phyloP scores from a whole-genome alignment of 805 yeast genomes.

The Hanseniaspora mollemarum region DNA sequence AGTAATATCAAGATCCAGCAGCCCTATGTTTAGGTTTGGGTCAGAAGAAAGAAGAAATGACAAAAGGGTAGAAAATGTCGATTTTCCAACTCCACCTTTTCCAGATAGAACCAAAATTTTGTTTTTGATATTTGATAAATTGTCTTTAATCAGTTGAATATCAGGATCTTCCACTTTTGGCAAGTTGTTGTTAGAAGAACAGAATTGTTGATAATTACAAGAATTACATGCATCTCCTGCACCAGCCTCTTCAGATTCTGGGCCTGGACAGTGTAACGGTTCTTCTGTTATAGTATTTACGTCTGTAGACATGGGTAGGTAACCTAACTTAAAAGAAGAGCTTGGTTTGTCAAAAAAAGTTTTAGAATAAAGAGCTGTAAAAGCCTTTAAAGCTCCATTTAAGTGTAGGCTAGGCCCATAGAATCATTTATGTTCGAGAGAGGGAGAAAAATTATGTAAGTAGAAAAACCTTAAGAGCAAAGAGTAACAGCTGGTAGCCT shows the following conservation, averaged over 20 bases:
- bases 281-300: constrained; percentile 47
- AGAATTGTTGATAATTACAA: constrained; percentile 85
- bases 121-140: constrained; percentile 57
- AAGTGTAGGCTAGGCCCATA: too few species aligned
- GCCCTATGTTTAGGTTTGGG: constrained; percentile 75
- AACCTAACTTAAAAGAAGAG: too few species aligned
- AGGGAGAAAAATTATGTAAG: too few species aligned
- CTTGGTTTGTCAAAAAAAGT: too few species aligned
- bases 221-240: constrained; percentile 87
- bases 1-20: constrained; percentile 94
- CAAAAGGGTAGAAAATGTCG: constrained; percentile 91
- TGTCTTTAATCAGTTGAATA: constrained; percentile 57
- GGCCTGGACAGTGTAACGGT: constrained; percentile 98
- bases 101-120: constrained; percentile 75
- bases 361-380: too few species aligned
- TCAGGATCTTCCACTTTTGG: constrained; percentile 96
- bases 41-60: constrained; percentile 84
- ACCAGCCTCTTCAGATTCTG: constrained; percentile 89
- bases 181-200: constrained; percentile 47
- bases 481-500: too few species aligned
- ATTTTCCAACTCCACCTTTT: constrained; percentile 94
- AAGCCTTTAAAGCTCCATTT: too few species aligned
- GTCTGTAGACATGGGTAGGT: background rate
- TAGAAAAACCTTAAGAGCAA: too few species aligned
- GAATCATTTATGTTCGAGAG: too few species aligned